Evolutionary conservation across 2,329 filamentous ascomycete genomes (phyloP), one percentile per base, ranked within the genome.

Genomic region (Albifimbria verrucaria): DNA sequence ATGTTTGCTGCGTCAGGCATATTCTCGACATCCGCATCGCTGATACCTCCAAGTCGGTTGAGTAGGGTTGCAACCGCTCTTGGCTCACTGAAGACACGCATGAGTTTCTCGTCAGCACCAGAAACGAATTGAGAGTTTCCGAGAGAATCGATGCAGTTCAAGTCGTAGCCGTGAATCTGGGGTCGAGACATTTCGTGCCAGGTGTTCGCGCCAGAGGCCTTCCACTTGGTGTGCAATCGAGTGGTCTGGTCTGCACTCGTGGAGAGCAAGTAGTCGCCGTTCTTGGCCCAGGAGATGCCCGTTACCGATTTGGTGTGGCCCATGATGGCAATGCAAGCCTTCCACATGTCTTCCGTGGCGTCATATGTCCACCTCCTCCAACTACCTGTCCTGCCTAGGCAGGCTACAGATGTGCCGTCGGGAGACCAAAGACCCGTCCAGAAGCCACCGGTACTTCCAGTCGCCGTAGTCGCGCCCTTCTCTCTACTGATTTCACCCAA

Each of bases 101-200:
- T 83, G n/a, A 99, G 83, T 72, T 99, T 99, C 76, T 99, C 94
- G 60, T 99, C 94, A 3, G 94, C 94, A 7, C 94, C 94, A 2
- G 92, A 96, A 21, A 97, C 88, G 66, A 99, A 99, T 60, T 87
- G 88, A 7, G 83, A 80, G 7, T 81, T 71, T 7, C 84, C 86
- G 5, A 97, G 77, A 1, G 86, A 82, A 64, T 92, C 89, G 57
- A 97, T 86, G 69, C 94, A 97, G 75, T 97, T 99, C 51, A 99
- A 80, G 68, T 99, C 93, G 69, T 99, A 99, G 36, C 94, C 94
- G 68, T 99, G 94, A 59, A 99, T 99, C 68, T 99, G 94, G 4
- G 94, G 94, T 48, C 94, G 81, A 1, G 92, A 88, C 77, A 97
- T 92, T 69, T 99, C 94, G 70, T 97, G 93, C 94, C 94, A 99